Evolutionary conservation across 495 filamentous ascomycete species (phyloP).

Genomic region (Pyronema domesticum): DNA sequence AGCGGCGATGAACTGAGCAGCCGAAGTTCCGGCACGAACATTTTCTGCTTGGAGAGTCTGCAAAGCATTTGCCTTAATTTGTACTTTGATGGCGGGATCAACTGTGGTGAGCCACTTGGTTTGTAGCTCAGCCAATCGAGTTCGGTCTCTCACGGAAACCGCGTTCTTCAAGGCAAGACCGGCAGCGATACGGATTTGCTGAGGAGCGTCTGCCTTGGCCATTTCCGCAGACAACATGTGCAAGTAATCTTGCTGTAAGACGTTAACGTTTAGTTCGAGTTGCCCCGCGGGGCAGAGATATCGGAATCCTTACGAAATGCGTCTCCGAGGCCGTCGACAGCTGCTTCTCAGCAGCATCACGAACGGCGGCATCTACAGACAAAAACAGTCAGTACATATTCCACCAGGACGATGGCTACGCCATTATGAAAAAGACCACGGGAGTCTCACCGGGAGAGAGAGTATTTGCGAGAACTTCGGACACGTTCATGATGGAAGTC

Average conservation of each 20-base stretch:
- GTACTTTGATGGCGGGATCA: conserved; percentile 54
- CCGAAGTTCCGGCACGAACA: conserved; percentile 62
- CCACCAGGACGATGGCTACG: background rate
- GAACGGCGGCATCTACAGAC: conserved; percentile 61
- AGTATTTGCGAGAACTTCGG: conserved; percentile 77
- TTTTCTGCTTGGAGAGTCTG: conserved; percentile 64
- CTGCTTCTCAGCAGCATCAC: conserved; percentile 83
- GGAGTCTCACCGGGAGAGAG: conserved; percentile 59
- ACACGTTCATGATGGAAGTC: conserved; percentile 48
- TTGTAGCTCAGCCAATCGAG: conserved; percentile 72
- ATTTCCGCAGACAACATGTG: conserved; percentile 78
- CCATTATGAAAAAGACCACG: background rate
- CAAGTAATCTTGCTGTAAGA: conserved; percentile 63
- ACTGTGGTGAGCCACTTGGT: conserved; percentile 75
- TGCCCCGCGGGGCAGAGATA: conserved; percentile 6
- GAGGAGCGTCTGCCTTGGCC: conserved; percentile 68
- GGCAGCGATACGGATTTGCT: conserved; percentile 75
- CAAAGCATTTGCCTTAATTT: conserved; percentile 74
- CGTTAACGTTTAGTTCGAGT: conserved; percentile 16
- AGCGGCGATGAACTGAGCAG: conserved; percentile 86
- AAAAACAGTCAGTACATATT: conserved; percentile 14
- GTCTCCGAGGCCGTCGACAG: conserved; percentile 76
- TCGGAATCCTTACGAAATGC: conserved; percentile 65
- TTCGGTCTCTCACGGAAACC: conserved; percentile 76
- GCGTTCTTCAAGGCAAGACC: conserved; percentile 95